phyloP scores from a whole-genome alignment of 2,329 filamentous ascomycete species.

The Aspergillus felis region DNA sequence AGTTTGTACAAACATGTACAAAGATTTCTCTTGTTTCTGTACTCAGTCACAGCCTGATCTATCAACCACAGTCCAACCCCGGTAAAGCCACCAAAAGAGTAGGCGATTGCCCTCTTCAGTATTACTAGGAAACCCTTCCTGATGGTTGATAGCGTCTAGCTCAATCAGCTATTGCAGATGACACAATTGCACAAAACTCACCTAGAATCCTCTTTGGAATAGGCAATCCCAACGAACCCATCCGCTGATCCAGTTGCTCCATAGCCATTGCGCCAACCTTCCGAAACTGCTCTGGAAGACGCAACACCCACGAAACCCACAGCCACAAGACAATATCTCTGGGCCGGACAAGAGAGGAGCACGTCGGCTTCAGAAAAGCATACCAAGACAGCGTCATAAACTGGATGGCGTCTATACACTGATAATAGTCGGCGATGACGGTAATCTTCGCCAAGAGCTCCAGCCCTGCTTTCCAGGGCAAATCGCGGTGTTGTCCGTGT shows the following conservation, averaged over 20 bases:
- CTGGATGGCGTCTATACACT: not conserved
- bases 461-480: conserved; percentile 5
- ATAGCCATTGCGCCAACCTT: not conserved
- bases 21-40: not conserved
- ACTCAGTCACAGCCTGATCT: too few relatives aligned
- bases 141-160: not conserved
- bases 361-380: not conserved
- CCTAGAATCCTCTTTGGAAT: not conserved
- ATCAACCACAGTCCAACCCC: not conserved
- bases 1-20: too few relatives aligned
- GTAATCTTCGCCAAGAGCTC: conserved; percentile 4
- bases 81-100: not conserved
- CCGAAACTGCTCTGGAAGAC: not conserved
- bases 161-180: too few relatives aligned
- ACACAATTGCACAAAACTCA: too few relatives aligned
- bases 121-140: not conserved
- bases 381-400: conserved; percentile 1
- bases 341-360: not conserved
- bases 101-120: not conserved
- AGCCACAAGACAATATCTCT: not conserved
- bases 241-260: not conserved
- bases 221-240: not conserved
- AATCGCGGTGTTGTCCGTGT: conserved; percentile 5
- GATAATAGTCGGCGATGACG: conserved; percentile 5
- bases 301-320: not conserved